Percentiles rank a stretch among this genome's conserved stretches.
Conservation (phyloP, 768 basidiomycete species). For the Russula griseocarnosa region DNA sequence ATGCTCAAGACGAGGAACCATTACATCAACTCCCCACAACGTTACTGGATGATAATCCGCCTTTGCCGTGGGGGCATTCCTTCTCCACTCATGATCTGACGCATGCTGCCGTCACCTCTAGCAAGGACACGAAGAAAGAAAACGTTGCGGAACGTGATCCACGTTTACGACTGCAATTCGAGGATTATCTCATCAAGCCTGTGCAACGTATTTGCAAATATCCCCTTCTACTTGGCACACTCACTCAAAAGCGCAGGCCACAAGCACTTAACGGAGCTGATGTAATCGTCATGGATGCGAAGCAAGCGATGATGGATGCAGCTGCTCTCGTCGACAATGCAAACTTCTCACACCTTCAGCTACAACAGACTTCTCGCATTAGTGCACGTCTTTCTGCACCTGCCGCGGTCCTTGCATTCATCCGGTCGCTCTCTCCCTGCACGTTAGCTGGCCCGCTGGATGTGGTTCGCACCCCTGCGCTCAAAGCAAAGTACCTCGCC, state of each 20-base stretch:
- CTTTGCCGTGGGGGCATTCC: background rate
- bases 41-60: background rate
- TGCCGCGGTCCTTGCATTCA: conserved; percentile 49
- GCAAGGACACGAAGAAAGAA: conserved; percentile 16
- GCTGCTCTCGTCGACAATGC: conserved; percentile 28
- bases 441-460: conserved; percentile 83
- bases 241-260: conserved; percentile 34
- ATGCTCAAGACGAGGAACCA: background rate
- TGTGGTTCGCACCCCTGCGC: conserved; percentile 67
- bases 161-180: conserved; percentile 51
- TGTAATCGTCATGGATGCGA: conserved; percentile 19
- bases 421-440: conserved; percentile 74
- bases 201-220: conserved; percentile 95
- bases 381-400: conserved; percentile 36
- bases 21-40: background rate
- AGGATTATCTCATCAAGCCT: conserved; percentile 96
- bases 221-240: conserved; percentile 79
- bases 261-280: conserved; percentile 7
- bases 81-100: conserved; percentile 2
- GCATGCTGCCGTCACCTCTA: conserved; percentile 1
- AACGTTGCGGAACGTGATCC: conserved; percentile 12
- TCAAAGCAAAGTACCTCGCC: conserved; percentile 71
- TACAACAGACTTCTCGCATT: conserved; percentile 25
- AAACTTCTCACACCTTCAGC: conserved; percentile 18
- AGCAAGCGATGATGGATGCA: conserved; percentile 24